A percentile compares a stretch with the other conserved stretches of the same genome.
Conservation (phyloP, 1,139 yeast species). For the Zhuliangozyma blackwelliae region DNA sequence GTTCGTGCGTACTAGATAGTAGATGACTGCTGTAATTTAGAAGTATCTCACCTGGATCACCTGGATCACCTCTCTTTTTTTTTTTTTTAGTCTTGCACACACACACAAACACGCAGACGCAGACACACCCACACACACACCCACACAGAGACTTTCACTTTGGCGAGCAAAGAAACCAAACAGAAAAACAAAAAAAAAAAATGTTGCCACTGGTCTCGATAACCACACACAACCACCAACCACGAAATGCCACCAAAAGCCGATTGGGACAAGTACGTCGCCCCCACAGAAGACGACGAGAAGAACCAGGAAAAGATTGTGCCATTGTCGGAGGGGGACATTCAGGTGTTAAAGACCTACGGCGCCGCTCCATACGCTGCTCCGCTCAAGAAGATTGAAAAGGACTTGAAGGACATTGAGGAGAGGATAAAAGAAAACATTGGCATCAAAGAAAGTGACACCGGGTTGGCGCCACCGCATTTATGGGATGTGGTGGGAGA, state of each 20-base stretch:
- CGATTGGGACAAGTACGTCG: slow-evolving; percentile 96
- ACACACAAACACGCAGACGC: too few relatives aligned
- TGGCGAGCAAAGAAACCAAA: too few relatives aligned
- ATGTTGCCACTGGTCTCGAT: background rate
- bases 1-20: slow-evolving; percentile 72
- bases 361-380: slow-evolving; percentile 96
- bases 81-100: too few relatives aligned
- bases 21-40: too few relatives aligned
- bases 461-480: slow-evolving; percentile 93
- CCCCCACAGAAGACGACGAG: slow-evolving; percentile 71
- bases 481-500: slow-evolving; percentile 98
- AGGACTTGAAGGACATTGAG: slow-evolving; percentile 79
- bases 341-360: slow-evolving; percentile 91
- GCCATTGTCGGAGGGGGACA: slow-evolving; percentile 93
- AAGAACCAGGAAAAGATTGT: slow-evolving; percentile 65
- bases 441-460: slow-evolving; percentile 91
- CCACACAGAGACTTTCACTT: too few relatives aligned
- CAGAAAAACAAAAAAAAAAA: background rate
- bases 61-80: too few relatives aligned
- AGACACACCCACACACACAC: too few relatives aligned
- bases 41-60: too few relatives aligned
- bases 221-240: background rate
- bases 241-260: slow-evolving; percentile 72
- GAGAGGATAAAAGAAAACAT: slow-evolving; percentile 87
- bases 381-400: slow-evolving; percentile 74